Evolutionary conservation across 2,329 filamentous ascomycete species (phyloP), one percentile per base, ranked within the genome.

Genomic region (Hymenoscyphus albidus): DNA sequence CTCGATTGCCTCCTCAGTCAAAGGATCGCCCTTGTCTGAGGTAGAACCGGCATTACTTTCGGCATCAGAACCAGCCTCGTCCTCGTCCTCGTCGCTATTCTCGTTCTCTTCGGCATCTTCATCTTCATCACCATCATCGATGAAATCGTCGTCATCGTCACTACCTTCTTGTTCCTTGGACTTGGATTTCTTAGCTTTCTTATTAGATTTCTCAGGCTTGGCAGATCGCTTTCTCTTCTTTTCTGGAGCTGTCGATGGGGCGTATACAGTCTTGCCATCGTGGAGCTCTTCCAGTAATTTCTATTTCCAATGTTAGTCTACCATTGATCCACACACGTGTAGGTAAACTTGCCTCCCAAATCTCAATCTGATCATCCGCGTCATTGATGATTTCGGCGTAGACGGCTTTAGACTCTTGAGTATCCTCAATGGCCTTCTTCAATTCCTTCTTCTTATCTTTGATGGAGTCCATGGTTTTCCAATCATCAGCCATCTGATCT

Each of bases 151-250:
- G 7, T 70, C 70, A 7, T 74, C 73, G n/a, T 73, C 69, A 63
- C n/a, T 22, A 22, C 22, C 44, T 22, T 68, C 64, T 1, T 68
- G 67, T 27, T 67, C 65, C 14, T 44, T 16, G 66, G 66, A 22
- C 42, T n/a, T 57, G 62, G 44, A 57, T 22, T 35, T 62, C 65
- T 40, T 42, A 10, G 44, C 56, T 57, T 70, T 74, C 65, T 74
- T 74, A 4, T 68, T 63, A 3, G 68, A 57, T 40, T 64, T 59
- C 38, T 69, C 66, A 0, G 57, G 67, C 27, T 65, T 67, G 59
- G 13, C 32, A 27, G 62, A 67, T 40, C 69, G 74, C 68, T 82
- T 84, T 16, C 79, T 79, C 70, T 83, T 83, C 56, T 73, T 78
- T 4, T 35, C 35, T 4, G 9, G 35, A 10, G 35, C 35, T 10